Conservation (phyloP, 164 flowering plant genomes). For the Liquidambar formosana region DNA sequence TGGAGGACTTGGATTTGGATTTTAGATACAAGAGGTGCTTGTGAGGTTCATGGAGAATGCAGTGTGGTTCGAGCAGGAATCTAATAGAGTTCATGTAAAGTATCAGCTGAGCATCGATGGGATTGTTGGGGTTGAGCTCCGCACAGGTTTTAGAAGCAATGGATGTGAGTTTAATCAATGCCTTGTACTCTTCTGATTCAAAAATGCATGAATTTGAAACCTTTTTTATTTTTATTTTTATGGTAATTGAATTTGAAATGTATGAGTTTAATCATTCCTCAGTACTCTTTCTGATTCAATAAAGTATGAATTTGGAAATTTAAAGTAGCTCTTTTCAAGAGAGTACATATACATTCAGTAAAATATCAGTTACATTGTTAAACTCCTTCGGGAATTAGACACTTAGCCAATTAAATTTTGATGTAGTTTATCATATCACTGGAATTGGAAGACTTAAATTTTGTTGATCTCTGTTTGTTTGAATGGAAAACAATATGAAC, state of each 20-base stretch:
- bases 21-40: slow-evolving; percentile 75
- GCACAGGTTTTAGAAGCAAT: slow-evolving; percentile 70
- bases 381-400: no score
- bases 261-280: slow-evolving; percentile 28
- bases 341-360: no score
- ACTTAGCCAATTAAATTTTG: no score
- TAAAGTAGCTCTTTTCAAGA: background rate
- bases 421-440: no score
- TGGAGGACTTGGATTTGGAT: slow-evolving; percentile 41
- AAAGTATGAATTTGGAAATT: background rate
- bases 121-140: slow-evolving; percentile 48
- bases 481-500: background rate
- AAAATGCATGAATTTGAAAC: background rate
- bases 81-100: slow-evolving; percentile 40
- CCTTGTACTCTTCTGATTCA: background rate
- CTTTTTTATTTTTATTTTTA: no score
- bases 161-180: slow-evolving; percentile 54
- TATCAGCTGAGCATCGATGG: slow-evolving; percentile 29
- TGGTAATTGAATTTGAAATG: background rate
- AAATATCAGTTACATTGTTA: no score
- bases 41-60: slow-evolving; percentile 56
- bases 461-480: background rate
- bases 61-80: slow-evolving; percentile 51
- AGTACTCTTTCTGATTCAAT: background rate
- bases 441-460: background rate